Evolutionary conservation across 164 flowering plant genomes (phyloP).

Genomic region (Chimonanthus salicifolius): DNA sequence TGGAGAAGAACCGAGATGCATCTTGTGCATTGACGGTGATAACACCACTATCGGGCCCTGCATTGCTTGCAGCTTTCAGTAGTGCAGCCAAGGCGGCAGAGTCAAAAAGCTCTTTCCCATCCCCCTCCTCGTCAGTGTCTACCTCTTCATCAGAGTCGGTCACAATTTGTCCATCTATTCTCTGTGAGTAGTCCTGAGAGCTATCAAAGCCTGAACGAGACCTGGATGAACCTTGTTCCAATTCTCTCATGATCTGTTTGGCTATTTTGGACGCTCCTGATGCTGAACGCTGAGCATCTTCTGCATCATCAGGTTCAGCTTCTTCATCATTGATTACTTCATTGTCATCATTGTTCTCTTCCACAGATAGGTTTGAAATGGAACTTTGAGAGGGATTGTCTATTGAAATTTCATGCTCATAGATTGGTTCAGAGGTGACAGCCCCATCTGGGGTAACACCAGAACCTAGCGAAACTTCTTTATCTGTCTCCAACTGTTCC

Average conservation of each 20-base stretch:
- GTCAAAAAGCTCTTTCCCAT: constrained; percentile 73
- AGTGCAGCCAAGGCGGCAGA: constrained; percentile 89
- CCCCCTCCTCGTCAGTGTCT: constrained; percentile 78
- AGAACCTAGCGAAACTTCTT: neutral
- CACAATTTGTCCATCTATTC: constrained; percentile 73
- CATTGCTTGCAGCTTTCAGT: constrained; percentile 61
- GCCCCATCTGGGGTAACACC: constrained; percentile 1
- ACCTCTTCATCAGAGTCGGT: constrained; percentile 89
- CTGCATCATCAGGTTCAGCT: constrained; percentile 44
- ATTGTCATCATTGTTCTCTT: constrained; percentile 17
- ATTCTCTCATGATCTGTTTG: constrained; percentile 58
- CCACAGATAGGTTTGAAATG: constrained; percentile 6
- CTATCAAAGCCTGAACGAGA: constrained; percentile 40
- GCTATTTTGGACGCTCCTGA: constrained; percentile 65
- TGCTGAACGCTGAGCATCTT: constrained; percentile 40
- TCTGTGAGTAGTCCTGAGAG: constrained; percentile 36
- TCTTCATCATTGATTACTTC: constrained; percentile 8
- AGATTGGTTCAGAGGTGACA: no score
- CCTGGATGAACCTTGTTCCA: constrained; percentile 49
- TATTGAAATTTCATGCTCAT: constrained; percentile 10
- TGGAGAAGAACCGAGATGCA: constrained; percentile 65
- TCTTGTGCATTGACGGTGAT: constrained; percentile 63
- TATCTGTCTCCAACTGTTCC: constrained; percentile 9
- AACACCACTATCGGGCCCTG: constrained; percentile 1
- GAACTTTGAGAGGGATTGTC: neutral